phyloP scores from a whole-genome alignment of 352 stramenopile genomes.

The Phytophthora citrophthora region DNA sequence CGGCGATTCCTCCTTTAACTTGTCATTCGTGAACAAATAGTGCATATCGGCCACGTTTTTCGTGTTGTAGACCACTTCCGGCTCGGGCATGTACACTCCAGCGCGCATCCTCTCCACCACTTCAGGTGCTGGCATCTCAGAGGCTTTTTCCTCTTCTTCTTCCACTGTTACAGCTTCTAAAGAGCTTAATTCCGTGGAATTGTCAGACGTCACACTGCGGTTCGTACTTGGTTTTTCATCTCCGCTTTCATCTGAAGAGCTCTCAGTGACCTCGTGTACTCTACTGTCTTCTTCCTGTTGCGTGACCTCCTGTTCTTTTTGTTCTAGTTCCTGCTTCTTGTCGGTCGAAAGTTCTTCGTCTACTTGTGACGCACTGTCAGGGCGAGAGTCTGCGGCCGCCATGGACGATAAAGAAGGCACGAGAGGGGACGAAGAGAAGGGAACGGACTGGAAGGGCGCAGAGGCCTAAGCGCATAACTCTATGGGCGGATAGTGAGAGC shows the following conservation, averaged over 20 bases:
- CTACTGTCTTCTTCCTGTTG: constrained; percentile 2
- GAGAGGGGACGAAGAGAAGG: neutral
- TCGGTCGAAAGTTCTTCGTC: neutral
- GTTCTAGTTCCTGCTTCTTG: constrained; percentile 1
- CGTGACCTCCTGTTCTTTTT: neutral
- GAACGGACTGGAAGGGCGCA: constrained; percentile 16
- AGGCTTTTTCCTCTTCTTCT: constrained; percentile 22
- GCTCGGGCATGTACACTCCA: constrained; percentile 28
- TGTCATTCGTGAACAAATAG: constrained; percentile 73
- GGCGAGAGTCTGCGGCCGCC: constrained; percentile 7
- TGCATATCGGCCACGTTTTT: constrained; percentile 59
- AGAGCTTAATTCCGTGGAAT: neutral
- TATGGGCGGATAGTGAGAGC: constrained; percentile 32
- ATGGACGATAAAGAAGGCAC: constrained; percentile 8
- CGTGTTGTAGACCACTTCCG: constrained; percentile 34
- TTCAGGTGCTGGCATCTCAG: constrained; percentile 11
- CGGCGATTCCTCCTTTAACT: constrained; percentile 59
- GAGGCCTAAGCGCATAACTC: constrained; percentile 34
- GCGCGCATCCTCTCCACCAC: constrained; percentile 30
- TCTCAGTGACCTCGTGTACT: constrained; percentile 49
- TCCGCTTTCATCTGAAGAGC: constrained; percentile 43
- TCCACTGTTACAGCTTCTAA: constrained; percentile 4
- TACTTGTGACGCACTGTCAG: constrained; percentile 6
- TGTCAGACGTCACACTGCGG: neutral
- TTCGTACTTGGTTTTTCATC: constrained; percentile 13